Conservation (phyloP, 768 basidiomycete genomes). For the Vishniacozyma victoriae region DNA sequence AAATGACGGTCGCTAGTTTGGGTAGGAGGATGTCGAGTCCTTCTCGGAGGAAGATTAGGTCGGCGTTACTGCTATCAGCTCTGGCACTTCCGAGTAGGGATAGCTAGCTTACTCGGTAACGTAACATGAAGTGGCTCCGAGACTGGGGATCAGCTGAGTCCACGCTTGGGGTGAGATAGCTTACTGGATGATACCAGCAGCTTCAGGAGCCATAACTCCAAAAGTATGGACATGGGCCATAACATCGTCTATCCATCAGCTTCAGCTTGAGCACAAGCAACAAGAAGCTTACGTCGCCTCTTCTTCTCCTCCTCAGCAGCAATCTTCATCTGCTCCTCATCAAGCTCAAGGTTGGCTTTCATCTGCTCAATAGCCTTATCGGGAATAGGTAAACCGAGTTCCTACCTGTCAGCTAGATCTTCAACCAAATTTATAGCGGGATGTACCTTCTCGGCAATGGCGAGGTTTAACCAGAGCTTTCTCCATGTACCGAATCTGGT, state of each 20-base stretch:
- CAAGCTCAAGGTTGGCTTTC: conserved; percentile 83
- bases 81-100: background rate
- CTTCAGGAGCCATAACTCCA: conserved; percentile 83
- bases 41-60: conserved; percentile 89
- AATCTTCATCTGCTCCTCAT: conserved; percentile 80
- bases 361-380: conserved; percentile 92
- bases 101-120: conserved; percentile 76
- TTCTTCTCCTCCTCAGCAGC: conserved; percentile 96
- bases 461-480: conserved; percentile 89
- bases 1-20: conserved; percentile 85
- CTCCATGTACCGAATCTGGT: conserved; percentile 95
- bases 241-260: conserved; percentile 62
- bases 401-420: conserved; percentile 30
- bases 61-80: conserved; percentile 70
- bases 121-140: conserved; percentile 97
- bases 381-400: conserved; percentile 81
- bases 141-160: conserved; percentile 49
- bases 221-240: conserved; percentile 99
- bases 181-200: conserved; percentile 92
- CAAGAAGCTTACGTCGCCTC: conserved; percentile 56
- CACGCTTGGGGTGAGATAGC: conserved; percentile 25
- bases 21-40: conserved; percentile 76
- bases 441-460: conserved; percentile 75
- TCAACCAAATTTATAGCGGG: background rate
- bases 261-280: background rate